These are phyloP conservation scores for Meyerozyma sp. DNA, from an alignment of 1,139 yeast species.

Conservation along the genomic window DNA sequence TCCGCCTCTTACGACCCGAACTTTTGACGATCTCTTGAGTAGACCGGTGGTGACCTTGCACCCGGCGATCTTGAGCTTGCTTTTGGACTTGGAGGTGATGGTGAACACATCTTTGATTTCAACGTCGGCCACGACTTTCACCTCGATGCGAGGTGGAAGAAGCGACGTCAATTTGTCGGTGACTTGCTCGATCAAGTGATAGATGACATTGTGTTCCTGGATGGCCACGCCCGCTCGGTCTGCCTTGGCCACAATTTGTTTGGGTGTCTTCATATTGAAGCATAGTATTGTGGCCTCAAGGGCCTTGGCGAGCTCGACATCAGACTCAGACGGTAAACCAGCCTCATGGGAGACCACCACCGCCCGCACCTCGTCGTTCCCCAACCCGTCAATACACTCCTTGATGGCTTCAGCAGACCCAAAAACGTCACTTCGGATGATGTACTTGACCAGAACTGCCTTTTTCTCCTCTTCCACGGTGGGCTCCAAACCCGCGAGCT, in stretches of 20 bases:
- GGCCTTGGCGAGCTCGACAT: constrained; percentile 74
- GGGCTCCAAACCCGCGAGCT: constrained; percentile 51
- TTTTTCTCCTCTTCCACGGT: constrained; percentile 28
- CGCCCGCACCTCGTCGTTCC: constrained; percentile 78
- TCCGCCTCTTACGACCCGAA: constrained; percentile 59
- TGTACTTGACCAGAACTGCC: constrained; percentile 45
- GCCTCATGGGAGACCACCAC: constrained; percentile 69
- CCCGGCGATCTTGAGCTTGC: constrained; percentile 71
- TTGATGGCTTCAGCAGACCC: constrained; percentile 59
- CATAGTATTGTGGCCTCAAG: constrained; percentile 71
- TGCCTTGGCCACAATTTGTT: constrained; percentile 59
- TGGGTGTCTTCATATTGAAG: constrained; percentile 70
- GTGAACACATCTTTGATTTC: constrained; percentile 68
- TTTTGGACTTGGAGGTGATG: constrained; percentile 44
- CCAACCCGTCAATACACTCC: constrained; percentile 75
- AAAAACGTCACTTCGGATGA: constrained; percentile 86
- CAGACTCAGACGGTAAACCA: constrained; percentile 81
- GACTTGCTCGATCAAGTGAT: constrained; percentile 82
- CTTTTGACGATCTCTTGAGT: constrained; percentile 52
- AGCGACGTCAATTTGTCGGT: constrained; percentile 56
- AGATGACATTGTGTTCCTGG: constrained; percentile 71
- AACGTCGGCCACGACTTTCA: constrained; percentile 64
- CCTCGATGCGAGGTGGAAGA: constrained; percentile 64
- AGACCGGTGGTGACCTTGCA: constrained; percentile 75
- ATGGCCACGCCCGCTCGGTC: constrained; percentile 54